Base-by-base conservation (phyloP, 768 basidiomycete species). In the Rhizopogon vulgaris region DNA sequence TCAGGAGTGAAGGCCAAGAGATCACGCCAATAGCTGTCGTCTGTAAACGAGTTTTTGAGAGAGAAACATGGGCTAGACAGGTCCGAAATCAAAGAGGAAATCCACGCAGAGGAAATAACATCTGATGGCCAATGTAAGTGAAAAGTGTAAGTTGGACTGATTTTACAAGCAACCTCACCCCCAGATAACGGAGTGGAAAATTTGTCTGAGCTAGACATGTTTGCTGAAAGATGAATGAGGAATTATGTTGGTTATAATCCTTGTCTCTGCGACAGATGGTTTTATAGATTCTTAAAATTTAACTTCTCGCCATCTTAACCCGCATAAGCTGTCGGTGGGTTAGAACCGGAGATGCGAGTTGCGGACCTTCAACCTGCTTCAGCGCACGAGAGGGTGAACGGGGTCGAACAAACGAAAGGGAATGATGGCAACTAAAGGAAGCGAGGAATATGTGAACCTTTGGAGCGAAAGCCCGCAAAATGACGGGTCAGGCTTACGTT, bases 21-120 rank as follows among this genome's bases (percentile, higher is more conserved):
- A 48, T 49, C 47, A 2, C 47, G 48, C 51, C 51, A 49, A n/a
- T 52, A 52, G 47, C 51, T 27, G 24, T 52, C 37, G 24, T 51
- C 9, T 10, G 51, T 52, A 17, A 52, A 39, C 15, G 51, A 49
- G 11, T 22, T 17, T 15, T 27, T n/a, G 27, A 52, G 51, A 25
- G 18, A 18, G 12, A 52, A 39, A 18, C 38, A n/a, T 10, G 38
- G 45, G 14, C 25, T 30, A 6, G 30, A 24, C 18, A 52, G 17
- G 11, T 52, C 47, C 7, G 37, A 30, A 37, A 52, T 32, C 7
- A 52, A 52, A 11, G 22, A 6, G 14, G 32, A 15, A 17, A 49
- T 47, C 51, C 51, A 52, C 4, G 27, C 9, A 25, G 32, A 22
- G 37, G 47, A 34, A 12, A 52, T 48, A 18, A 15, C 36, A 4